phyloP scores from a whole-genome alignment of 164 flowering plant genomes.

The Santalum album region DNA sequence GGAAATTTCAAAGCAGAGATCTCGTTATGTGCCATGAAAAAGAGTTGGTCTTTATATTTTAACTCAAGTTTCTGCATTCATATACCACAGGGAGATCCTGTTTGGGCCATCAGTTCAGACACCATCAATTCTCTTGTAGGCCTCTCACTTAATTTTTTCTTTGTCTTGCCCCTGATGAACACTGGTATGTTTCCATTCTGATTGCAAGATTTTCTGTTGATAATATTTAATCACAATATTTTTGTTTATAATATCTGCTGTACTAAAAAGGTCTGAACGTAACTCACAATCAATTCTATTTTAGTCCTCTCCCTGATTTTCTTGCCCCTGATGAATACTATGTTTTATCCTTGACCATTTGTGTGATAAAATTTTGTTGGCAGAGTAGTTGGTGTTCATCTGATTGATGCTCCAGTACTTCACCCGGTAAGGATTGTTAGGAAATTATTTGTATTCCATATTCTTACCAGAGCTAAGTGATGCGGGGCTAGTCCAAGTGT shows the following conservation, averaged over 20 bases:
- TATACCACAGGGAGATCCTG: constrained; percentile 83
- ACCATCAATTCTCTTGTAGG: constrained; percentile 61
- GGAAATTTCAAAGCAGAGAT: too few species aligned
- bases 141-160: constrained; percentile 95
- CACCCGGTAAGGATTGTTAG: constrained; percentile 63
- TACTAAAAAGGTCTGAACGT: too few species aligned
- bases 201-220: background rate
- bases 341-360: constrained; percentile 16
- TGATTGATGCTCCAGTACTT: constrained; percentile 73
- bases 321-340: too few species aligned
- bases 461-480: too few species aligned
- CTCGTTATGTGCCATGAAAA: too few species aligned
- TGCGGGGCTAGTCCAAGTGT: too few species aligned
- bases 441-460: too few species aligned
- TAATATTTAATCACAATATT: background rate
- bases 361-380: constrained; percentile 30
- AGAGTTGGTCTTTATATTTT: too few species aligned
- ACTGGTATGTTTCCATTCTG: constrained; percentile 39
- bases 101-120: constrained; percentile 85
- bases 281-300: too few species aligned
- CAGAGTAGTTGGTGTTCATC: constrained; percentile 78
- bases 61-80: background rate
- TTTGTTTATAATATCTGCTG: too few species aligned
- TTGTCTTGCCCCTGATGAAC: constrained; percentile 67
- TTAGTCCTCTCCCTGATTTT: too few species aligned